Evolutionary conservation across 1,284 basidiomycete species (phyloP).

Genomic region (Thelephora terrestris): DNA sequence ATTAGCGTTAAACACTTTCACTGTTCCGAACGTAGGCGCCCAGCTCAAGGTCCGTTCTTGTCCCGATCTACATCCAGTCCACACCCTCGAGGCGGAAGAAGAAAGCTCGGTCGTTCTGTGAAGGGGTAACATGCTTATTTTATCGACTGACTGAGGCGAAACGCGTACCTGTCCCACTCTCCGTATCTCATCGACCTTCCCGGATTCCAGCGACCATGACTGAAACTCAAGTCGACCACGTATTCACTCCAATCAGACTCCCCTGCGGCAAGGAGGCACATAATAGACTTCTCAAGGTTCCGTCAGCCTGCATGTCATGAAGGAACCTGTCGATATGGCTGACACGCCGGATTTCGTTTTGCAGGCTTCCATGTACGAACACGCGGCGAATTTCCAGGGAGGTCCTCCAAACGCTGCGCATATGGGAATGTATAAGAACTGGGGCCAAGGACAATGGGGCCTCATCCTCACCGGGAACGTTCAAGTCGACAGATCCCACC

Average conservation of each 20-base stretch:
- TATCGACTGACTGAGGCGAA: too few species aligned
- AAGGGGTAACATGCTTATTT: too few species aligned
- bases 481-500: constrained; percentile 62
- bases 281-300: constrained; percentile 18
- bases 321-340: constrained; percentile 5
- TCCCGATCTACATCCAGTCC: too few species aligned
- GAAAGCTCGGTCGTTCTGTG: too few species aligned
- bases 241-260: constrained; percentile 10
- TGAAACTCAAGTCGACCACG: background rate
- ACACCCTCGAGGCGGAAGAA: too few species aligned
- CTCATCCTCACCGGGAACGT: constrained; percentile 89
- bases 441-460: constrained; percentile 78
- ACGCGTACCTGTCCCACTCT: too few species aligned
- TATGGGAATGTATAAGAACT: constrained; percentile 61
- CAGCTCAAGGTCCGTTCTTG: too few species aligned
- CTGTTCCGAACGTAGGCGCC: too few species aligned
- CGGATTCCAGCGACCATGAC: too few species aligned
- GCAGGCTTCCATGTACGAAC: constrained; percentile 78
- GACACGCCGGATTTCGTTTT: constrained; percentile 18
- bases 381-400: constrained; percentile 58
- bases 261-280: constrained; percentile 13
- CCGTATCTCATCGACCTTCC: too few species aligned
- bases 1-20: too few species aligned
- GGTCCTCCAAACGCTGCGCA: constrained; percentile 64
- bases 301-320: constrained; percentile 2